A percentile compares a stretch with the other conserved stretches of the same genome.
phyloP scores from a whole-genome alignment of 106 monocot species.

The Platanthera guangdongensis region DNA sequence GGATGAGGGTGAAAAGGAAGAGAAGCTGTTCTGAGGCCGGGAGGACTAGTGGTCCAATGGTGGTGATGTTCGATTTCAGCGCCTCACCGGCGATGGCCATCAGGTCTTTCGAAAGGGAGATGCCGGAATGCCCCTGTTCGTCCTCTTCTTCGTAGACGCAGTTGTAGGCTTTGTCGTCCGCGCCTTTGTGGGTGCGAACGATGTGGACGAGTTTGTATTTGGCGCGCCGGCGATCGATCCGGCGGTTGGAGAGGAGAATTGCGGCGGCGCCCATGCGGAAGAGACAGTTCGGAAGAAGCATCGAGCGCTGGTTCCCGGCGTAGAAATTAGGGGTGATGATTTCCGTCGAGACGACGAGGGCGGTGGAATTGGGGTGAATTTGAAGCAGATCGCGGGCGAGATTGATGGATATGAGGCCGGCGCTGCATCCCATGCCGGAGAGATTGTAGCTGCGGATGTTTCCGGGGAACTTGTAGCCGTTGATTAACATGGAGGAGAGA shows the following conservation, averaged over 20 bases:
- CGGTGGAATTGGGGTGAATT: conserved; percentile 16
- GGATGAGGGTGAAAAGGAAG: conserved; percentile 21
- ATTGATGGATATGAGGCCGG: conserved; percentile 19
- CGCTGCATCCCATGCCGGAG: conserved; percentile 39
- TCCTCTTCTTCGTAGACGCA: conserved; percentile 26
- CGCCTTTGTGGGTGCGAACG: conserved; percentile 21
- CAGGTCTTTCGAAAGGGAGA: conserved; percentile 21
- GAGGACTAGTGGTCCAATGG: conserved; percentile 16
- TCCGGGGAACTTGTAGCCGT: conserved; percentile 27
- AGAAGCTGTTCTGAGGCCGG: conserved; percentile 27
- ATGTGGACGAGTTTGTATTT: conserved; percentile 18
- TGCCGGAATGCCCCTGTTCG: conserved; percentile 6
- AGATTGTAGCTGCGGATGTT: conserved; percentile 25
- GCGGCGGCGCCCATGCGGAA: conserved; percentile 23
- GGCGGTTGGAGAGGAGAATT: conserved; percentile 19
- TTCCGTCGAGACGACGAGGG: conserved; percentile 19
- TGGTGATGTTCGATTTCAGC: conserved; percentile 18
- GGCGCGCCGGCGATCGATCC: conserved; percentile 9
- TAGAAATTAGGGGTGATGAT: conserved; percentile 25
- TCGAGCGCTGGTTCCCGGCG: conserved; percentile 18
- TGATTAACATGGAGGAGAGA: conserved; percentile 48
- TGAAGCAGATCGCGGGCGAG: conserved; percentile 16
- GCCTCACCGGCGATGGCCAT: conserved; percentile 22
- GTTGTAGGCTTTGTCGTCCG: conserved; percentile 17
- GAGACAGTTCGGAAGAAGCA: conserved; percentile 21